Evolutionary conservation across 106 monocot genomes (phyloP), one percentile per base, ranked within the genome.

Genomic region (Acorus calamus): DNA sequence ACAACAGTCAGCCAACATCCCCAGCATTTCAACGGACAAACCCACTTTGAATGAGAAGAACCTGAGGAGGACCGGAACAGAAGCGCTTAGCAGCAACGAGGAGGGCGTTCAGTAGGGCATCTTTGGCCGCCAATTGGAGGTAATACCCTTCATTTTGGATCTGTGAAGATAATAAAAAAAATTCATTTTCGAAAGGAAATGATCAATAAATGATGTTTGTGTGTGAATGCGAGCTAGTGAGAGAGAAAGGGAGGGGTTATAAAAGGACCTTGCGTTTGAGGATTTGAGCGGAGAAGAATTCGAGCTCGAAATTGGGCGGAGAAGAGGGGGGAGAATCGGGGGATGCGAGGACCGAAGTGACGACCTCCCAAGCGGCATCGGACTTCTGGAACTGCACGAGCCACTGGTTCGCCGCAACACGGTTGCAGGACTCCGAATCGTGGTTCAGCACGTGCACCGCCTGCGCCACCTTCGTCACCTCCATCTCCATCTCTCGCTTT

Each of bases 201-300:
- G 28, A 28, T 28, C 28, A 28, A 28, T 28, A 28, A 0, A 28
- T 28, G 28, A 28, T 28, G 1, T 28, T 28, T 28, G 28, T 28
- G 28, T 28, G 28, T 28, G 28, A 28, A 28, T 28, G 28, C 28
- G 28, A 28, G 28, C 28, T 28, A 28, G 28, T 0, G 28, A 28
- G 28, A 28, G 28, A 28, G 28, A 28, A 1, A 28, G 28, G 1
- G 28, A 28, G 28, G 1, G 28, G 28, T 0, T 28, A 1, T 1
- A 28, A 28, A 28, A 28, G 28, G 28, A 81, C 85, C 82, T 94
- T 94, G 64, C 94, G 83, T 45, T 80, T 69, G 57, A 94, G 94
- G 63, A 94, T 94, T 75, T 94, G 94, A 6, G 94, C 89, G 43
- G 94, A 86, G 73, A 94, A 94, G 78, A 94, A 94, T 54, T 84